Evolutionary conservation across 345 rosid species (phyloP), one percentile per base, ranked within the genome.

Genomic region (Xanthoceras sorbifolium): DNA sequence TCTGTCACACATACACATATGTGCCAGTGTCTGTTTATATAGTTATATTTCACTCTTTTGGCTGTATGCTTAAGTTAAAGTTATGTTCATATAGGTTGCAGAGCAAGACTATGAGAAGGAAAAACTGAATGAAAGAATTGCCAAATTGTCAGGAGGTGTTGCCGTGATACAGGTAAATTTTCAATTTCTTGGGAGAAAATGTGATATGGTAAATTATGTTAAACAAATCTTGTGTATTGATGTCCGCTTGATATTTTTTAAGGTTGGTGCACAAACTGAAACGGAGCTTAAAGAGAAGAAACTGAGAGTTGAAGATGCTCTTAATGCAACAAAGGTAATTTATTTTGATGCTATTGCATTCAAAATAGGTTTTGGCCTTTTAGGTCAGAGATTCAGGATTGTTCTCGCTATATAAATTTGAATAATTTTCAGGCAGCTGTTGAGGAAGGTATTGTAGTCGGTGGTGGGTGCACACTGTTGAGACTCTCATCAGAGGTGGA

Each of bases 261-360:
- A 91, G 96, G 96, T 92, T 50, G 97, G 97, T 72, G 93, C 94
- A 64, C 97, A 90, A 88, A 92, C 97, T 31, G 97, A 92, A 86
- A 92, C 97, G 10, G 94, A 92, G 84, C 97, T 95, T 44, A 95
- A 95, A 80, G 99, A 95, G 81, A 95, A 95, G 91, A 95, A 93
- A 77, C 70, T 93, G 80, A 93, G 99, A 82, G 99, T 95, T 61
- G 99, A 95, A 85, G 99, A 95, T 83, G 99, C 98, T 71, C 99
- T 95, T 78, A 93, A 93, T 80, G 99, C 99, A 20, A 96, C 99
- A 3, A 96, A 96, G 98, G 99, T 91, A 80, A 76, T 26, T 10
- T 31, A 54, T 14, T 48, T 28, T 0, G 0, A 14, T 6, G 25
- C 25, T 22, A 9, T 6, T 28, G 23, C 67, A 6, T 15, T 5